A percentile compares a stretch with the other conserved stretches of the same genome.
These are phyloP conservation scores for Fusarium sp. DNA, from an alignment of 2,329 filamentous ascomycete species.

Conservation along the genomic window DNA sequence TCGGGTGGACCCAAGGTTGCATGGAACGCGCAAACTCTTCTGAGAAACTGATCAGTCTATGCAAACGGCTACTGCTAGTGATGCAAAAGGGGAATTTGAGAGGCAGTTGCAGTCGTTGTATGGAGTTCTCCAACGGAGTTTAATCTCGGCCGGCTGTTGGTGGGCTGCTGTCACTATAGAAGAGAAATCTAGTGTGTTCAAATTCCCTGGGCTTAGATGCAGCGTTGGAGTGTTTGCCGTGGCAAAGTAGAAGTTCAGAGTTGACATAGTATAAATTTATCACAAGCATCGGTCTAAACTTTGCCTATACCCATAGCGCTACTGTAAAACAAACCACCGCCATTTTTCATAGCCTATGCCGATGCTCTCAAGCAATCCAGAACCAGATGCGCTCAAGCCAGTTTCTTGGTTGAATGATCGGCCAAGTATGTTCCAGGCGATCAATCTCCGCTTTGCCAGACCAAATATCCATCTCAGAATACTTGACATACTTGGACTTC, in stretches of 20 bases:
- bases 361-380: background rate
- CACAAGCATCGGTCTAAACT: background rate
- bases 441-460: slow-evolving; percentile 48
- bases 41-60: background rate
- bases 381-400: slow-evolving; percentile 15
- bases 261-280: background rate
- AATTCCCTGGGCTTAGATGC: rapidly evolving
- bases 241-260: rapidly evolving
- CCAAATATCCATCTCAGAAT: slow-evolving; percentile 27
- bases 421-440: slow-evolving; percentile 60
- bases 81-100: no score
- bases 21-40: background rate
- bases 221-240: no score
- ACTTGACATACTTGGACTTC: slow-evolving; percentile 16
- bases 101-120: background rate
- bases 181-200: rapidly evolving
- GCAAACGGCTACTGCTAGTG: rapidly evolving
- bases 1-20: background rate
- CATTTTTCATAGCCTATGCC: no score
- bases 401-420: slow-evolving; percentile 59
- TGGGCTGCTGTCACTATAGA: rapidly evolving
- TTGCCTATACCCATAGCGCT: rapidly evolving
- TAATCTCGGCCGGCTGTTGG: background rate
- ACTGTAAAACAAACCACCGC: rapidly evolving
- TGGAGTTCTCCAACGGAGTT: background rate